phyloP scores from a whole-genome alignment of 768 basidiomycete species.

The Calocybe cyanea region DNA sequence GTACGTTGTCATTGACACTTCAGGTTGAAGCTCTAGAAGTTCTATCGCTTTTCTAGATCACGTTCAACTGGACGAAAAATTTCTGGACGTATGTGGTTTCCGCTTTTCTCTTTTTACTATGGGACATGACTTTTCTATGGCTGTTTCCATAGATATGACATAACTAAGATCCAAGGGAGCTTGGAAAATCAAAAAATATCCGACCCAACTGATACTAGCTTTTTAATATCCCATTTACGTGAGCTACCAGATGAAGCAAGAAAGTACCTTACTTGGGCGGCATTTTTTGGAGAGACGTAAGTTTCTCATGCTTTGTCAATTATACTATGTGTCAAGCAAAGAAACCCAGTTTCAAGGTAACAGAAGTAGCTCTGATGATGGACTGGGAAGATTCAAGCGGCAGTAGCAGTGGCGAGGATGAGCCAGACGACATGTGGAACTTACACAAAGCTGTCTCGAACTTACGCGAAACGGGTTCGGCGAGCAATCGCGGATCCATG shows the following conservation, averaged over 20 bases:
- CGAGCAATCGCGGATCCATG: slow-evolving; percentile 55
- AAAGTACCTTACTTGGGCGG: slow-evolving; percentile 69
- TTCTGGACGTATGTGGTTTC: slow-evolving; percentile 54
- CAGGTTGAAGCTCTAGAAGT: too few species aligned
- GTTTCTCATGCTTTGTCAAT: slow-evolving; percentile 16
- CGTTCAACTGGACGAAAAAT: slow-evolving; percentile 62
- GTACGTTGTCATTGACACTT: slow-evolving; percentile 32
- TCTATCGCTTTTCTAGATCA: too few species aligned
- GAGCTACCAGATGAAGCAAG: slow-evolving; percentile 61
- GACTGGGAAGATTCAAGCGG: slow-evolving; percentile 65
- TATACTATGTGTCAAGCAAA: background rate
- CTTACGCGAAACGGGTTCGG: slow-evolving; percentile 38
- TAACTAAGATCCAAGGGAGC: slow-evolving; percentile 51
- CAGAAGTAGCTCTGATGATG: slow-evolving; percentile 69
- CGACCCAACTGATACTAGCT: slow-evolving; percentile 61
- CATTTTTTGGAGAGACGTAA: slow-evolving; percentile 69
- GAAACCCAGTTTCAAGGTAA: slow-evolving; percentile 58
- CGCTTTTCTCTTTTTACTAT: background rate
- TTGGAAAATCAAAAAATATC: slow-evolving; percentile 48
- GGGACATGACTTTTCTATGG: slow-evolving; percentile 1
- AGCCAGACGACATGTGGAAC: slow-evolving; percentile 47
- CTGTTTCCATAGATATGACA: slow-evolving; percentile 42
- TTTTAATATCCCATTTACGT: slow-evolving; percentile 54
- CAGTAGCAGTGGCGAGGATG: slow-evolving; percentile 49
- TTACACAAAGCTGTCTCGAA: slow-evolving; percentile 48